Base-by-base conservation (phyloP, 352 stramenopile genomes). In the Phytopythium kandeliae region DNA sequence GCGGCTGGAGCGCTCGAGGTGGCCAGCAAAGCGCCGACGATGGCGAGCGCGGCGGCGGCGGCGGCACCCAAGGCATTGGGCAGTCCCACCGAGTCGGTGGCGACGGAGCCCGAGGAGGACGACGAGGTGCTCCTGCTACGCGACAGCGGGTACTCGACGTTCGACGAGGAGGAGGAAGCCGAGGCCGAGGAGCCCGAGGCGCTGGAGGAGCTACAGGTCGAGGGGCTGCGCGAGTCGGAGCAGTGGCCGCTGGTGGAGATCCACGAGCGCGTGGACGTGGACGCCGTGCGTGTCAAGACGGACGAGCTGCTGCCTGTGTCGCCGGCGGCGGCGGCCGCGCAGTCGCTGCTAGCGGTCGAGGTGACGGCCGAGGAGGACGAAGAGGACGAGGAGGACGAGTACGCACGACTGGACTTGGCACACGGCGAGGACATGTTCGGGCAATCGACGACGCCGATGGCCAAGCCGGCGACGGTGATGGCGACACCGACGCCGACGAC, bases 71-170 rank as follows among this genome's bases (percentile, higher is more conserved):
- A 58, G 60, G 38, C 40, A 19, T 51, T 71, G 26, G 60, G 49
- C 33, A 62, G 55, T 25, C 75, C 54, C 4, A 62, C 70, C 33
- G 68, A 76, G 28, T 48, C 74, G 41, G 57, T 71, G 4, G 69
- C 77, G 33, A 79, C 67, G 8, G 67, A 77, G 34, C 62, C 63
- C 3, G 65, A 79, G 52, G 67, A 78, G 44, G 68, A 77, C 42
- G 55, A 56, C 17, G 58, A 72, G 25, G 22, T 48, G 41, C 24
- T 16, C 5, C 43, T 69, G 42, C 48, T 68, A 35, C 58, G 61
- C 11, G 60, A 66, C 55, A 76, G 60, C 48, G 50, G 60, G 19
- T 71, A 76, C 50, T 65, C 56, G 35, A 69, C 57, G 0, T 66
- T 76, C 45, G 63, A 68, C 34, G 65, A 68, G 21, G 58, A 63